Base-by-base conservation (phyloP, 2,329 filamentous ascomycete genomes). In the Claviceps sp. region DNA sequence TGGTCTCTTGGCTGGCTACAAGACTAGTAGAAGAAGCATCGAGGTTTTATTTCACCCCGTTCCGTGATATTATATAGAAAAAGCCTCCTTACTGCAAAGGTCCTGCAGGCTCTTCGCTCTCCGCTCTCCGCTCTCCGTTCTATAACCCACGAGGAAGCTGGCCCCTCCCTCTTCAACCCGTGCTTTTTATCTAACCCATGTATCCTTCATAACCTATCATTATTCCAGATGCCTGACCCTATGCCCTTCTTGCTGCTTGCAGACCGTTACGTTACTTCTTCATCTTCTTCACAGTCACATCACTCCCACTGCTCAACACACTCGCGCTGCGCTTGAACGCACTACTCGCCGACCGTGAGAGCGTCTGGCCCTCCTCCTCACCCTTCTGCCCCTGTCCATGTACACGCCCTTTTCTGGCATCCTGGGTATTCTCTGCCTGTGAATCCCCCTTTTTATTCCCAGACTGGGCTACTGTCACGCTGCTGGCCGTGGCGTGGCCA, bases 301-400 rank as follows among this genome's bases (percentile, higher is more conserved):
- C 83, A 63, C 85, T 89, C 5, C 71, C 70, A 16, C 74, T 72
- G 64, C 87, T 91, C 50, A 94, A 65, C 36, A 89, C 87, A 65
- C 88, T 94, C 1, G 87, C 87, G 63, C 88, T 93, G 54, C 89
- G 78, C 71, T 94, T 94, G 57, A 85, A 83, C 0, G 68, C 59
- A 8, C 63, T 72, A 55, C 68, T 72, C 14, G 62, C 64, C 2
- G 68, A 69, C 45, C 67, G 61, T 11, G 52, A 54, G 16, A 56
- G 59, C 56, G 44, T 34, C 26, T 60, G 69, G 40, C 63, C 65
- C n/a, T 61, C 14, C 55, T 67, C 52, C 13, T 36, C 46, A 8
- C 14, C 42, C 24, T 50, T 43, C 41, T 42, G 42, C 13, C 42
- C 22, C 13, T 24, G 42, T 7, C 42, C 47, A 24, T 30, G 9